Percentiles rank a stretch among this genome's conserved stretches.
Conservation (phyloP, 495 filamentous ascomycete genomes). For the Rostrohypoxylon terebratum region DNA sequence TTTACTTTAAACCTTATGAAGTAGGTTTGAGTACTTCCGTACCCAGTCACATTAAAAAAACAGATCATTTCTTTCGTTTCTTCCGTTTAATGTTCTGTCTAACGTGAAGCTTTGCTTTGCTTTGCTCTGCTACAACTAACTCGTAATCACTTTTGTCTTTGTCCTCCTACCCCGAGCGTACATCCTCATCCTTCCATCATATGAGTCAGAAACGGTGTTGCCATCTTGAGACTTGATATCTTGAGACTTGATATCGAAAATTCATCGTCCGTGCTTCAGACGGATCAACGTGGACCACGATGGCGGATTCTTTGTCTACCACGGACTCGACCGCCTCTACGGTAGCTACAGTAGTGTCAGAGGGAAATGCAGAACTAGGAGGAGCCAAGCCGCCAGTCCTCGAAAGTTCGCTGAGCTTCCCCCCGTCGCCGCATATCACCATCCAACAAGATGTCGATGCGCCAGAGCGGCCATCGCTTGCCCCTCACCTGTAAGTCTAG, state of each 20-base stretch:
- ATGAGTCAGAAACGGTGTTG: constrained; percentile 17
- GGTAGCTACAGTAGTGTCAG: constrained; percentile 17
- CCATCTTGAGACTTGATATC: constrained; percentile 14
- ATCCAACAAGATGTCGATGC: constrained; percentile 51
- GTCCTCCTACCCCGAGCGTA: background rate
- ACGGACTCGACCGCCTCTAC: constrained; percentile 20
- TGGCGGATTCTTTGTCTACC: constrained; percentile 27
- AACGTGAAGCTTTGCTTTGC: constrained; percentile 10
- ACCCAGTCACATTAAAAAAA: constrained; percentile 32
- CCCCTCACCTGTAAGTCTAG: constrained; percentile 50
- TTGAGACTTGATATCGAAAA: constrained; percentile 15
- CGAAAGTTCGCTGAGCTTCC: constrained; percentile 24
- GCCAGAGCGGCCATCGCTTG: constrained; percentile 33
- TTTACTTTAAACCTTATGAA: background rate
- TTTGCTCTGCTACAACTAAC: too few relatives aligned
- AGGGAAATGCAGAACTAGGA: constrained; percentile 12
- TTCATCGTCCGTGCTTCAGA: background rate
- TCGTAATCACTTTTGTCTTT: background rate
- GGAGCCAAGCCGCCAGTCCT: constrained; percentile 22
- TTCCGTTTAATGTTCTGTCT: constrained; percentile 1
- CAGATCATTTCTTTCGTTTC: constrained; percentile 8
- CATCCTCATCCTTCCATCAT: background rate
- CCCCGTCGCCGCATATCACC: constrained; percentile 54
- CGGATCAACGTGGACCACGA: constrained; percentile 28
- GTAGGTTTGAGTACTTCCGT: constrained; percentile 23